phyloP scores from a whole-genome alignment of 306 rosid genomes.

The Canavalia ensiformis region DNA sequence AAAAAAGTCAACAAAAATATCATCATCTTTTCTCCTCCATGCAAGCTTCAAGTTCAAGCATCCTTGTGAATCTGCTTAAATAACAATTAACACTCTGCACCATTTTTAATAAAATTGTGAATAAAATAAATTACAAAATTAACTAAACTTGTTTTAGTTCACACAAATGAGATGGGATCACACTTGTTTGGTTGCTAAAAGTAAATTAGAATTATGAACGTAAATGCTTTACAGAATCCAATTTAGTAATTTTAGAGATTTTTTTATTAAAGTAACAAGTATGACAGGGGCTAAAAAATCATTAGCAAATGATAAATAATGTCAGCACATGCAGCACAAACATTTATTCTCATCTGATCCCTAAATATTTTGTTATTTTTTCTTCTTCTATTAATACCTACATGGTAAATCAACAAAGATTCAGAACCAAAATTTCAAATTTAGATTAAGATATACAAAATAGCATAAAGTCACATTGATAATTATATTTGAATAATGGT shows the following conservation, averaged over 20 bases:
- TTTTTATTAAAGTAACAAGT: background rate
- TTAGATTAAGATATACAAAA: background rate
- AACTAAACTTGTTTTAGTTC: background rate
- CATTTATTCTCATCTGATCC: no score
- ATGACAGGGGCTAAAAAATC: background rate
- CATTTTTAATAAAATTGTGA: no score
- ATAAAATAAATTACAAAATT: no score
- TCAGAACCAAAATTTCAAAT: background rate
- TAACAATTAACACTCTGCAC: no score
- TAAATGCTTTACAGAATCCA: background rate
- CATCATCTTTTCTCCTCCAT: no score
- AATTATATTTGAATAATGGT: background rate
- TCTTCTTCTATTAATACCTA: no score
- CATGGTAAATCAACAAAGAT: background rate
- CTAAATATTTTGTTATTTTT: no score
- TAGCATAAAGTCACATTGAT: background rate
- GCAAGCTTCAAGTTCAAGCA: no score
- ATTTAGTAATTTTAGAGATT: background rate
- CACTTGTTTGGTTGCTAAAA: background rate
- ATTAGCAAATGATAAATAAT: background rate
- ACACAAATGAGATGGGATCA: background rate
- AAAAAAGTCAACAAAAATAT: no score
- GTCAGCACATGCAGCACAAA: no score
- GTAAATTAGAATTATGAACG: background rate
- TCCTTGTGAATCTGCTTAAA: no score